A percentile compares a stretch with the other conserved stretches of the same genome.
Conservation (phyloP, 2,329 filamentous ascomycete species). For the Ophioceras dolichostomum region DNA sequence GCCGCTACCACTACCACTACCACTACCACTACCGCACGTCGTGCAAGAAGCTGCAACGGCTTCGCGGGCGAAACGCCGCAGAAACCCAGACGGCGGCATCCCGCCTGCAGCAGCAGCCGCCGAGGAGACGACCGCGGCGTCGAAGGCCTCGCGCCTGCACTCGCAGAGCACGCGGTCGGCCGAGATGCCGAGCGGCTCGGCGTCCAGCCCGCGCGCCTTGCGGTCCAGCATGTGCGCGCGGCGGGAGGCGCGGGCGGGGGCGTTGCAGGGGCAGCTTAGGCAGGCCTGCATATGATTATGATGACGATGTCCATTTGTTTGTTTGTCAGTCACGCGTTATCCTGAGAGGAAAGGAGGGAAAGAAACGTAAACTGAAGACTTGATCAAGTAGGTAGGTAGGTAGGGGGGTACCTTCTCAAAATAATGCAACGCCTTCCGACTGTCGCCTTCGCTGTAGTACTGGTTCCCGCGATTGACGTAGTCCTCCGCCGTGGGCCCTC, state of each 20-base stretch:
- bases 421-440: background rate
- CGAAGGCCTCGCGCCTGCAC: background rate
- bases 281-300: background rate
- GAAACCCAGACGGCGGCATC: too few species aligned
- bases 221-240: background rate
- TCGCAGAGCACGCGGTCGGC: background rate
- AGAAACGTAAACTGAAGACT: background rate
- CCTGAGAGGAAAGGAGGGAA: background rate
- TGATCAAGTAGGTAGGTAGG: background rate
- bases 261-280: constrained; percentile 2
- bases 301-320: background rate
- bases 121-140: background rate
- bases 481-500: background rate
- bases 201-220: background rate
- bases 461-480: constrained; percentile 1
- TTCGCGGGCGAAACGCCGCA: too few species aligned
- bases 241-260: background rate
- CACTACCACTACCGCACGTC: too few species aligned
- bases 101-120: background rate
- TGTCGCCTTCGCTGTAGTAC: background rate
- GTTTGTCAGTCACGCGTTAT: background rate
- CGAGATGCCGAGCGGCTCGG: background rate
- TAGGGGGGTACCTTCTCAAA: constrained; percentile 1
- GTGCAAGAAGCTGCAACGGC: too few species aligned
- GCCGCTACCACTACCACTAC: too few species aligned